Evolutionary conservation across 2,329 filamentous ascomycete genomes (phyloP), one percentile per base, ranked within the genome.

Genomic region (Ophiostoma montium): DNA sequence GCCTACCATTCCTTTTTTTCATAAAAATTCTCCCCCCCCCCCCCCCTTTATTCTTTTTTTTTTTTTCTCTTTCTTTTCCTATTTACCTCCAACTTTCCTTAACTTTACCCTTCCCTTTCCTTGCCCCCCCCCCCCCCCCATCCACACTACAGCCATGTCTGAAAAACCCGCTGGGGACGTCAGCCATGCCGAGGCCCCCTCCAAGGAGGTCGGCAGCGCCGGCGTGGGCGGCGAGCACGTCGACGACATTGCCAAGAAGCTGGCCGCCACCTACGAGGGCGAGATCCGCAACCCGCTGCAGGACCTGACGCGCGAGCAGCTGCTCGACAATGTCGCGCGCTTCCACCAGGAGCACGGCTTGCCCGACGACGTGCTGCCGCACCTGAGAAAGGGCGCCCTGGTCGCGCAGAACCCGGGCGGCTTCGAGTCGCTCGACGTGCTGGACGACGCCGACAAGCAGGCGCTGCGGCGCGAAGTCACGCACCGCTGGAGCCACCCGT

Each of bases 301-400:
- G 23, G 50, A 47, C 23, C 48, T 57, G 16, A 27, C 56, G 2
- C 52, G 51, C 32, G 35, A 55, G n/a, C 43, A 53, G 48, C 53
- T 57, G 4, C 52, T 52, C 19, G 52, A 31, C 6, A 35, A 50
- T 19, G 53, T 56, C 47, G 43, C 52, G n/a, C 36, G 42, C 27
- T 62, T 50, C 44, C 35, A 21, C 9, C 11, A 30, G 36, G 52
- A 55, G 21, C 75, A 82, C 55, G 70, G 70, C 21, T 68, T 88
- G 23, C 62, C 66, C 2, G 74, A 82, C 48, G 71, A 82, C 55
- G 46, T 48, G 15, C 64, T 77, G 3, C 64, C 67, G 3, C 59
- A 82, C 15, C 70, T 88, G 47, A 70, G 74, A 47, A 82, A 81
- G 57, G 85, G 83, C 32, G 86, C 84, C 3, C 69, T 90, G 11